Base-by-base conservation (phyloP, 148 eudicot genomes). In the Pouteria glomerata region DNA sequence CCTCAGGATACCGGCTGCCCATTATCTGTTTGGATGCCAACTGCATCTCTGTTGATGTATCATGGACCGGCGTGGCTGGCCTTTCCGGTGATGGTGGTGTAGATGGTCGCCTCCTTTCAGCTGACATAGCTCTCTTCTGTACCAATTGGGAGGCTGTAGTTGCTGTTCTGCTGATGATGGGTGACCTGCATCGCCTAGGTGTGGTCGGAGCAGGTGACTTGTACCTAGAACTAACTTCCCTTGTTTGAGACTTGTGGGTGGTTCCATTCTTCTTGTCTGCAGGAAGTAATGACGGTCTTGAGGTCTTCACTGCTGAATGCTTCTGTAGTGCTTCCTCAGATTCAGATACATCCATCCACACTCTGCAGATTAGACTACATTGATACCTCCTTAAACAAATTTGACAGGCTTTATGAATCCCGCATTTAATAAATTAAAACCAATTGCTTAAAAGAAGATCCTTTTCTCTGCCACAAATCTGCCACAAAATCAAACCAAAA, bases 331-430 rank as follows among this genome's bases (percentile, higher is more conserved):
- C 77, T 82, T 78, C 78, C 73, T 82, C 53, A 67, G 82, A 81
- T 74, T 91, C 90, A 86, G 69, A 75, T 72, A 79, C 88, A 86
- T 92, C 94, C 97, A 95, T 95, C 84, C 88, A 90, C 79, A 85
- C 75, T 10, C 75, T 68, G 78, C 63, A 80, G 64, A 75, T 75
- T 80, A 80, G 78, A 80, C 80, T 81, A 81, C 89, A 92, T 85
- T 79, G 81, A 77, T 75, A 63, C 53, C 45, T 50, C 66, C 75
- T 76, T 80, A 67, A 50, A 68, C 56, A 72, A 61, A 59, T 15
- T 66, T 37, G 10, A 61, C 63, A 83, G 76, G 73, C 80, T 84
- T 74, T 78, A 82, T 70, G 13, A 24, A 75, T 60, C 69, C 72
- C 75, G 68, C 77, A 73, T 66, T 63, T 48, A 53, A 50, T 29